Conservation (phyloP, 2,329 filamentous ascomycete species). For the Hypocreales sp. region DNA sequence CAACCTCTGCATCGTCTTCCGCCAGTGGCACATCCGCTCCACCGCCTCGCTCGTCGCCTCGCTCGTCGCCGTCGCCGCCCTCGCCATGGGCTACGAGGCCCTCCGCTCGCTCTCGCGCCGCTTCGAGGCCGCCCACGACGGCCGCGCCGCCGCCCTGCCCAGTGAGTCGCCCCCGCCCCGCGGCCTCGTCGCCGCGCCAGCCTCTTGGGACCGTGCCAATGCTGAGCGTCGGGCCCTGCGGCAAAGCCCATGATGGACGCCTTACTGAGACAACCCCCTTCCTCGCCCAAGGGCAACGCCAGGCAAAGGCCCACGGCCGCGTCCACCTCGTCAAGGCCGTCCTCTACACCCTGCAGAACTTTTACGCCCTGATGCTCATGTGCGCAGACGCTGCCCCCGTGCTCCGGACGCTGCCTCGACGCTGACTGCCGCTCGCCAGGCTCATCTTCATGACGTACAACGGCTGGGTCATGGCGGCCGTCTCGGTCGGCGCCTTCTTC, state of each 20-base stretch:
- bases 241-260: too few species aligned
- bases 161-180: conserved; percentile 27
- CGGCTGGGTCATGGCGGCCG: conserved; percentile 89
- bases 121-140: conserved; percentile 51
- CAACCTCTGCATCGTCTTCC: conserved; percentile 93
- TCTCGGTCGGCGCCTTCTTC: conserved; percentile 74
- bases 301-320: conserved; percentile 44
- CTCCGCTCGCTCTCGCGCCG: conserved; percentile 61
- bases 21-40: conserved; percentile 71
- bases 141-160: conserved; percentile 29
- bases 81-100: conserved; percentile 88
- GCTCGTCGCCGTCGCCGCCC: conserved; percentile 62
- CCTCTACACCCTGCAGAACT: conserved; percentile 85
- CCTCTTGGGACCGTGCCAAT: conserved; percentile 9
- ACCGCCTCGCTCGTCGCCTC: conserved; percentile 64
- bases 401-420: not conserved
- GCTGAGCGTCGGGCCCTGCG: too few species aligned
- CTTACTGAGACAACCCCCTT: conserved; percentile 49
- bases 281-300: conserved; percentile 58
- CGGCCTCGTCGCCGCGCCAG: conserved; percentile 1
- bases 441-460: conserved; percentile 99
- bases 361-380: conserved; percentile 99
- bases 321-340: conserved; percentile 66
- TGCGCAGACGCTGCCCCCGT: conserved; percentile 30
- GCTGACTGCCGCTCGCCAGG: conserved; percentile 32